These are phyloP conservation scores for Rhodosporidiobolus sp. DNA, from an alignment of 768 basidiomycete species.

Conservation along the genomic window DNA sequence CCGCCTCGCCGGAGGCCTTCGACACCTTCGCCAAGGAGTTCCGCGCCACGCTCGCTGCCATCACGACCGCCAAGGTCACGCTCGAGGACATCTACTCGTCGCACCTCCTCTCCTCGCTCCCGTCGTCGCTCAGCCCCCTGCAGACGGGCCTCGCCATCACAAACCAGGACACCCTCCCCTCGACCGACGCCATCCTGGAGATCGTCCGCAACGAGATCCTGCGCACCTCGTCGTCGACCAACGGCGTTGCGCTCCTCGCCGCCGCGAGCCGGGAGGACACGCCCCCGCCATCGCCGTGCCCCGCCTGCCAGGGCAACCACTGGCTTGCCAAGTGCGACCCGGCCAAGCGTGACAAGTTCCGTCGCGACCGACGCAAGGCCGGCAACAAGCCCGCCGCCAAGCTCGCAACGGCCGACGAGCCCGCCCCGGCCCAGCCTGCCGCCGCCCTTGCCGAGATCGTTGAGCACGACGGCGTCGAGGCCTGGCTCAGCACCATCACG, in stretches of 20 bases:
- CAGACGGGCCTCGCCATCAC: conserved; percentile 1
- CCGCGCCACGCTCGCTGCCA: background rate
- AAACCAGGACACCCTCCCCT: background rate
- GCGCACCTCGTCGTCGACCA: too few species aligned
- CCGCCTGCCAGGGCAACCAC: conserved; percentile 5
- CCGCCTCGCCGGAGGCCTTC: background rate
- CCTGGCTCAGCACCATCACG: too few species aligned
- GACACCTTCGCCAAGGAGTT: background rate
- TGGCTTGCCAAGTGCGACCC: background rate
- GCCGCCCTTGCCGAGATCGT: background rate
- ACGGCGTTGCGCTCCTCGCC: too few species aligned
- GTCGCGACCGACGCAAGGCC: background rate
- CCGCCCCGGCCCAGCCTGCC: background rate
- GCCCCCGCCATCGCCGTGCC: conserved; percentile 3
- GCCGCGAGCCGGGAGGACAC: background rate
- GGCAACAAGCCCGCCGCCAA: background rate
- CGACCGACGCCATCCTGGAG: conserved; percentile 2
- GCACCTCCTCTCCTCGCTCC: conserved; percentile 10
- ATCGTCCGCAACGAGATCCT: conserved; percentile 10
- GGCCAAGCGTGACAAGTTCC: background rate
- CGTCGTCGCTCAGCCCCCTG: background rate
- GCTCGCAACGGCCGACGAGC: background rate
- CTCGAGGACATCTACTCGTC: background rate
- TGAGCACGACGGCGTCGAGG: background rate
- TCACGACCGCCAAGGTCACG: background rate